Conservation (phyloP, 2,329 filamentous ascomycete genomes). For the Paraphoma chrysanthemicola region DNA sequence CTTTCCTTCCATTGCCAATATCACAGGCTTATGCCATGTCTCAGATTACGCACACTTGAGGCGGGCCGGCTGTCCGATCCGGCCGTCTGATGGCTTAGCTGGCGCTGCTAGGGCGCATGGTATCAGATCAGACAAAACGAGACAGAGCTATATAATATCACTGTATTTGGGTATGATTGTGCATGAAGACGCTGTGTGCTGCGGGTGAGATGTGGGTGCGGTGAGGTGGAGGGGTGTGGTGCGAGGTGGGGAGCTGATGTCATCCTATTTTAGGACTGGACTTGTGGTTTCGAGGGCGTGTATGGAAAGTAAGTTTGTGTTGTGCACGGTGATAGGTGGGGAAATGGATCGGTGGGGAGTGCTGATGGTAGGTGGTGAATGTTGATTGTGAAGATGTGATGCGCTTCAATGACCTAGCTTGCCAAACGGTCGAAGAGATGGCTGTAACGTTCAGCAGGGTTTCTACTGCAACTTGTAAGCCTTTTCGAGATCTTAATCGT, state of each 20-base stretch:
- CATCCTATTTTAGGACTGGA: not conserved
- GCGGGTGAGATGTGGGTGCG: not conserved
- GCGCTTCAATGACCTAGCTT: too few relatives aligned
- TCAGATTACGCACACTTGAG: conserved; percentile 16
- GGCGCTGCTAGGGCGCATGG: not conserved
- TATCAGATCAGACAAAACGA: not conserved
- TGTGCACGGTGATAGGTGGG: too few relatives aligned
- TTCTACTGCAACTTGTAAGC: too few relatives aligned
- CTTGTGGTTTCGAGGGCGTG: not conserved
- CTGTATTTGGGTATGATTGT: conserved; percentile 1
- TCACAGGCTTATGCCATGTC: conserved; percentile 4
- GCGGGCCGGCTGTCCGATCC: not conserved
- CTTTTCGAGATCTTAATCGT: too few relatives aligned
- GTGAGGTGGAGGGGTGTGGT: too few relatives aligned
- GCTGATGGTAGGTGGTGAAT: too few relatives aligned
- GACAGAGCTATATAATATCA: not conserved
- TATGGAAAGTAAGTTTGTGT: too few relatives aligned
- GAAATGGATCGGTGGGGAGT: too few relatives aligned
- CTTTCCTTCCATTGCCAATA: not conserved
- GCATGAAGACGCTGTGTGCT: not conserved
- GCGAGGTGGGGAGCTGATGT: not conserved
- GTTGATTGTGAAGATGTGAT: too few relatives aligned
- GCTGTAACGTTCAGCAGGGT: too few relatives aligned
- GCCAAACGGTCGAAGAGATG: too few relatives aligned
- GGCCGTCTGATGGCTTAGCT: not conserved